phyloP scores from a whole-genome alignment of 1,139 yeast genomes.

The Saccharomyces hybrid region DNA sequence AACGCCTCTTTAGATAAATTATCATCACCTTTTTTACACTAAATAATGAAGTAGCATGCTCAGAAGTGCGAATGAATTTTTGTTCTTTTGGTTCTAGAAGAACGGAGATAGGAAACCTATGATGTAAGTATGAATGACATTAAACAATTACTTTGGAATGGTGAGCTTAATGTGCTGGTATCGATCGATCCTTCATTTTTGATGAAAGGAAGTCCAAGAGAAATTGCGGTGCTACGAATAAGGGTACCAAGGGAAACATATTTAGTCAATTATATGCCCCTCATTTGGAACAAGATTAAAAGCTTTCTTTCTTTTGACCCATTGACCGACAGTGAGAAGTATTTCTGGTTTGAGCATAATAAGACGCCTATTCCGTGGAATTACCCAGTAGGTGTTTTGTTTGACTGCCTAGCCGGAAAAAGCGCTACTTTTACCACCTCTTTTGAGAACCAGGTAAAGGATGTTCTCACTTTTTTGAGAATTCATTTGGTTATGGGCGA shows the following conservation, averaged over 20 bases:
- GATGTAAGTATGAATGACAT: conserved; percentile 27
- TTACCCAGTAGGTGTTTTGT: conserved; percentile 65
- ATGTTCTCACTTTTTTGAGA: conserved; percentile 40
- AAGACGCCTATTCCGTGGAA: conserved; percentile 68
- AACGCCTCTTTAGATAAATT: background rate
- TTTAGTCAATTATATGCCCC: conserved; percentile 42
- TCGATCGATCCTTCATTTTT: conserved; percentile 16
- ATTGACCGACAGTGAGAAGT: conserved; percentile 27
- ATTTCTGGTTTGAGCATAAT: conserved; percentile 59
- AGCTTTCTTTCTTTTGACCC: conserved; percentile 33
- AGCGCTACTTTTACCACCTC: conserved; percentile 31
- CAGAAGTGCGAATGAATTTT: background rate
- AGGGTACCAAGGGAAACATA: conserved; percentile 45
- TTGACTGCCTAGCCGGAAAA: conserved; percentile 36
- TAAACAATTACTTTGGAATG: conserved; percentile 45
- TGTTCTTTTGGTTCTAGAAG: background rate
- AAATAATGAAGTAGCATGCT: background rate
- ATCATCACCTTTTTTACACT: background rate
- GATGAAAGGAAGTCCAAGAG: conserved; percentile 9
- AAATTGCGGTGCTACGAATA: conserved; percentile 11
- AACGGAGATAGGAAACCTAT: background rate
- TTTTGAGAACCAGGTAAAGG: background rate
- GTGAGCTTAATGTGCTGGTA: conserved; percentile 40
- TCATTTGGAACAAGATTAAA: conserved; percentile 40
- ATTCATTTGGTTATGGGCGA: conserved; percentile 38